phyloP scores from a whole-genome alignment of 2,329 filamentous ascomycete genomes.

The Apiospora saccharicola region DNA sequence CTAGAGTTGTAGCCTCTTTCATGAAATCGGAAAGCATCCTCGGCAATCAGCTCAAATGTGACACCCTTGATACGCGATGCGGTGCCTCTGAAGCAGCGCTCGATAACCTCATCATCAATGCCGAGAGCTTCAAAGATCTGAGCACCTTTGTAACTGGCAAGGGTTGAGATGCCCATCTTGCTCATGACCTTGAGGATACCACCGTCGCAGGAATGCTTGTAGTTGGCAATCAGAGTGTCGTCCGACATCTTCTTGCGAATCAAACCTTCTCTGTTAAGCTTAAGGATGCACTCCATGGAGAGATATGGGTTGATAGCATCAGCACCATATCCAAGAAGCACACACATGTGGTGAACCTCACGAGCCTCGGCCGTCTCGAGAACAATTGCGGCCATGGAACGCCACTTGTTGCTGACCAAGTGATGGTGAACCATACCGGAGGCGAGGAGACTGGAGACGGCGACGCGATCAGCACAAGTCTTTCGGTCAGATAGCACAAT shows the following conservation, averaged over 20 bases:
- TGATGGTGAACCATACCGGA: constrained; percentile 96
- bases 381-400: constrained; percentile 84
- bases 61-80: constrained; percentile 93
- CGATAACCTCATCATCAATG: constrained; percentile 89
- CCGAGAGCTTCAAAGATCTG: constrained; percentile 98
- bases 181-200: constrained; percentile 99
- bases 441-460: constrained; percentile 85
- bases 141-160: constrained; percentile 96
- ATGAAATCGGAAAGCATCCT: constrained; percentile 94
- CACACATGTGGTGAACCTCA: constrained; percentile 98
- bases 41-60: constrained; percentile 91
- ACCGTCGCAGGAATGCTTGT: constrained; percentile 95
- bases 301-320: constrained; percentile 96
- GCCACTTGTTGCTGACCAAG: constrained; percentile 94
- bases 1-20: constrained; percentile 90
- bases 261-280: constrained; percentile 91
- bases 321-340: constrained; percentile 93
- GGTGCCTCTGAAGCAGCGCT: constrained; percentile 93
- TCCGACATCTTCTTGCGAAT: constrained; percentile 89
- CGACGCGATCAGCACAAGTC: constrained; percentile 80
- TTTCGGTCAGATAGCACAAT: constrained; percentile 90
- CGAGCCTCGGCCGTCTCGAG: constrained; percentile 94
- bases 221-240: constrained; percentile 88
- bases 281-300: constrained; percentile 94
- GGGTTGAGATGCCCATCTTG: constrained; percentile 98